Evolutionary conservation across 768 basidiomycete species (phyloP).

Genomic region (Mycena filopes): DNA sequence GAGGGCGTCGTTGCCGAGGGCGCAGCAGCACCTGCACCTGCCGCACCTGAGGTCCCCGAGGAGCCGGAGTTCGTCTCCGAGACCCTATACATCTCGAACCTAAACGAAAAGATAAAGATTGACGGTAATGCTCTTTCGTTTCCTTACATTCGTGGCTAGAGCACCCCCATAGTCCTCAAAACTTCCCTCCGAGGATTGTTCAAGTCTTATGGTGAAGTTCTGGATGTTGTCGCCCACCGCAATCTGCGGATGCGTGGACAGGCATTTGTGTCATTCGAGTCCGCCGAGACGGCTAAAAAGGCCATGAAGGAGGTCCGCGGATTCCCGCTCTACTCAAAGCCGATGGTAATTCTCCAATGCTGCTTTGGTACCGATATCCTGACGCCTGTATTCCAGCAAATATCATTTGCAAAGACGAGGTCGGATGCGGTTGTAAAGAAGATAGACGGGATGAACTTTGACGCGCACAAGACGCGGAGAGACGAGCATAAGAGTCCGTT

Average conservation of each 20-base stretch:
- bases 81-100: slow-evolving; percentile 95
- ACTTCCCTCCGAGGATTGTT: slow-evolving; percentile 88
- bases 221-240: slow-evolving; percentile 94
- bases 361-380: neutral
- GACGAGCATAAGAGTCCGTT: slow-evolving; percentile 86
- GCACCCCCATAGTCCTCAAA: slow-evolving; percentile 76
- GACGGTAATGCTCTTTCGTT: slow-evolving; percentile 57
- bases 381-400: slow-evolving; percentile 70
- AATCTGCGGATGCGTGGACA: slow-evolving; percentile 99
- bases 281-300: slow-evolving; percentile 83
- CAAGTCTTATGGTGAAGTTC: slow-evolving; percentile 91
- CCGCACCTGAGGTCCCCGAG: slow-evolving; percentile 33
- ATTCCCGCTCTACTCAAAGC: slow-evolving; percentile 96
- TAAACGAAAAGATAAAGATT: slow-evolving; percentile 94
- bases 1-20: slow-evolving; percentile 44
- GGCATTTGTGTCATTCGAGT: slow-evolving; percentile 94
- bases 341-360: slow-evolving; percentile 74
- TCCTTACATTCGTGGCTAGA: slow-evolving; percentile 13
- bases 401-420: slow-evolving; percentile 89
- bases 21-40: slow-evolving; percentile 17
- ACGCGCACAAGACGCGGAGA: slow-evolving; percentile 79
- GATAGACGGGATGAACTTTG: slow-evolving; percentile 72
- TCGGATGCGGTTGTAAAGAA: slow-evolving; percentile 92
- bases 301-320: slow-evolving; percentile 93
- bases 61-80: slow-evolving; percentile 71